Evolutionary conservation across 805 yeast species (phyloP), one percentile per base, ranked within the genome.

Genomic region (Candida sphagnicola): DNA sequence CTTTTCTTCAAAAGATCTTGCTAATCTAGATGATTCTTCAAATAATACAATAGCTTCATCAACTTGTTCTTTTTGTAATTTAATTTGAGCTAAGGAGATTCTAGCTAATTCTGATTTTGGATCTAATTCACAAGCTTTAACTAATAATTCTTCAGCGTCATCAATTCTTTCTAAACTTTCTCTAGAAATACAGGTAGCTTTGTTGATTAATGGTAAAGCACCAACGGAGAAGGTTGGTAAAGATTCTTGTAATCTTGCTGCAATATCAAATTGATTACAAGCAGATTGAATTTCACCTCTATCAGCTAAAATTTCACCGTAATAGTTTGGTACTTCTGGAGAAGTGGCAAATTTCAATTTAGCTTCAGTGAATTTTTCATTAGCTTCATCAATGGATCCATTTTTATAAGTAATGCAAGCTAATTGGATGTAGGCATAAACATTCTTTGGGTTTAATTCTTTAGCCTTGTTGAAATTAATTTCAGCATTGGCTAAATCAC

Each of bases 251-350:
- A 93, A 73, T 62, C 85, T 80, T 39, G 81, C 82, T 39, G 98
- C 88, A 53, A 78, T 75, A 47, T 90, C 96, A 59, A 89, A 91
- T 67, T 88, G 90, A 56, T 79, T 78, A 43, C 78, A 63, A 41
- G 98, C 96, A 44, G 75, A 82, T 21, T 61, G 74, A 40, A 77
- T 65, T 51, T 85, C 87, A 57, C 83, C 84, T 53, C 75, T 75
- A 59, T 91, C 97, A 46, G 86, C 81, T 54, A 91, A 74, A 36
- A 91, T 82, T 70, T 93, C 99, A 56, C 98, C 99, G 58, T 82
- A 89, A 66, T 89, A 93, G 71, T 88, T 90, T 69, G 93, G 95
- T 51, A 89, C 84, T 62, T 88, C 96, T 40, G 98, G 87, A 38
- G 85, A 76, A 17, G 90, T 77, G 50, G 96, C 90, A 77, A 87